phyloP scores from a whole-genome alignment of 768 basidiomycete species.

The Leucocoprinus birnbaumii region DNA sequence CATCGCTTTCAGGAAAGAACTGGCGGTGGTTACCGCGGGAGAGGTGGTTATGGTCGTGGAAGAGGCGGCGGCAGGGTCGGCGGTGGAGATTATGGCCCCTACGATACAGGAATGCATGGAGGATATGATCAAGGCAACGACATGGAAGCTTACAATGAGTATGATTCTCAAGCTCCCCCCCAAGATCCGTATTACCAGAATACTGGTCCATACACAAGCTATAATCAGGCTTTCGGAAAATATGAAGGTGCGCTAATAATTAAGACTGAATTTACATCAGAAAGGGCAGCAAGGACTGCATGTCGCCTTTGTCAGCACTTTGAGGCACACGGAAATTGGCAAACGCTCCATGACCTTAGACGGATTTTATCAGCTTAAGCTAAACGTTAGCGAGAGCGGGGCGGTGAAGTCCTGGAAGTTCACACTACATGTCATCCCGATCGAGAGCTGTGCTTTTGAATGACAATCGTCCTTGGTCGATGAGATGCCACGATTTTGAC shows the following conservation, averaged over 20 bases:
- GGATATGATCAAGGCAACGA: constrained; percentile 53
- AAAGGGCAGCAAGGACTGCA: constrained; percentile 37
- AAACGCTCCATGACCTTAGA: constrained; percentile 16
- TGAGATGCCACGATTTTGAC: constrained; percentile 25
- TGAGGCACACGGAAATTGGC: constrained; percentile 50
- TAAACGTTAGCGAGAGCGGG: constrained; percentile 45
- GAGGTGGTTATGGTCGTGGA: constrained; percentile 53
- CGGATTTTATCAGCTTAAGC: constrained; percentile 41
- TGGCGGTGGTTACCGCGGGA: constrained; percentile 44
- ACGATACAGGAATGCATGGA: constrained; percentile 36
- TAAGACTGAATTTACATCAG: constrained; percentile 53
- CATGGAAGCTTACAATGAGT: constrained; percentile 66
- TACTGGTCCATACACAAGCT: constrained; percentile 50
- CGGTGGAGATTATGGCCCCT: constrained; percentile 45
- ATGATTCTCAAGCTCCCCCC: constrained; percentile 49
- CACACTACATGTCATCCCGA: constrained; percentile 1
- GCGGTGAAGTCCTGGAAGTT: constrained; percentile 12
- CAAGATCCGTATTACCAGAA: constrained; percentile 72
- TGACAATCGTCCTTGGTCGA: constrained; percentile 14
- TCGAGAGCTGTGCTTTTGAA: constrained; percentile 14
- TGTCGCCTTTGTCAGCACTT: constrained; percentile 33
- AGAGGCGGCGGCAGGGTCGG: constrained; percentile 49
- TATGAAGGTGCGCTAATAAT: constrained; percentile 86
- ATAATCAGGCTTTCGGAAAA: constrained; percentile 58
- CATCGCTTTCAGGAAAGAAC: constrained; percentile 61